phyloP scores from a whole-genome alignment of 2,329 filamentous ascomycete genomes.

The Alternaria incomplexa region DNA sequence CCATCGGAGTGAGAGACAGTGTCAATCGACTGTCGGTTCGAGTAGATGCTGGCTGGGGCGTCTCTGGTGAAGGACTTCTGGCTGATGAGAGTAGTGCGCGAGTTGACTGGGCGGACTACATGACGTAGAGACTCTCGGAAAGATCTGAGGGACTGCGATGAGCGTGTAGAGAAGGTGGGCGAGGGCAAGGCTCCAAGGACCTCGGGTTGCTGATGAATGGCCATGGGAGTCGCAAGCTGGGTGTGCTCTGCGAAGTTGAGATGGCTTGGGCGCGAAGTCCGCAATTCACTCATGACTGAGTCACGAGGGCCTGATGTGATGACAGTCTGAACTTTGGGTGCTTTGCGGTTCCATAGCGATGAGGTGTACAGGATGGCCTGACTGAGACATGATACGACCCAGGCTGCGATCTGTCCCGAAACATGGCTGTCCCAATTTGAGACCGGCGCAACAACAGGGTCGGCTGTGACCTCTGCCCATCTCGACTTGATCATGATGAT shows the following conservation, averaged over 20 bases:
- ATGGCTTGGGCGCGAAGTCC: constrained; percentile 29
- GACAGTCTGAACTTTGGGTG: constrained; percentile 25
- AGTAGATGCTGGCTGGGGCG: constrained; percentile 38
- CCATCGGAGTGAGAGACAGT: constrained; percentile 58
- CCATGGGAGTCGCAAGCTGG: constrained; percentile 35
- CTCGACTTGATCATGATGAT: constrained; percentile 36
- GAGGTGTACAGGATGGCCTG: constrained; percentile 41
- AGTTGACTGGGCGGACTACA: constrained; percentile 47
- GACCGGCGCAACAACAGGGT: constrained; percentile 18
- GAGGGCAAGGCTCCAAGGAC: constrained; percentile 36
- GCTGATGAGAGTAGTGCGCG: constrained; percentile 44
- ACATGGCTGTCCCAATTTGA: constrained; percentile 33
- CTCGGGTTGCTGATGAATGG: constrained; percentile 4
- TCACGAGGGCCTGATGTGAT: constrained; percentile 38
- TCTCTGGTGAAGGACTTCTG: constrained; percentile 41
- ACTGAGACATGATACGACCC: constrained; percentile 38
- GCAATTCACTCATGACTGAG: constrained; percentile 46
- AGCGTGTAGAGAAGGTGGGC: constrained; percentile 44
- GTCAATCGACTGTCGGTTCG: constrained; percentile 43
- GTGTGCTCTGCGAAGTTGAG: constrained; percentile 33
- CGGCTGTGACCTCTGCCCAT: constrained; percentile 23
- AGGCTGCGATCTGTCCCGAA: constrained; percentile 46
- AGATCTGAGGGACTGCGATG: constrained; percentile 44
- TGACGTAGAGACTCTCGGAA: constrained; percentile 48
- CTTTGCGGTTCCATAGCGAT: constrained; percentile 30